A percentile compares a stretch with the other conserved stretches of the same genome.
These are phyloP conservation scores for Mortierella claussenii DNA, from an alignment of 192 early-diverging fungal species.

Conservation along the genomic window DNA sequence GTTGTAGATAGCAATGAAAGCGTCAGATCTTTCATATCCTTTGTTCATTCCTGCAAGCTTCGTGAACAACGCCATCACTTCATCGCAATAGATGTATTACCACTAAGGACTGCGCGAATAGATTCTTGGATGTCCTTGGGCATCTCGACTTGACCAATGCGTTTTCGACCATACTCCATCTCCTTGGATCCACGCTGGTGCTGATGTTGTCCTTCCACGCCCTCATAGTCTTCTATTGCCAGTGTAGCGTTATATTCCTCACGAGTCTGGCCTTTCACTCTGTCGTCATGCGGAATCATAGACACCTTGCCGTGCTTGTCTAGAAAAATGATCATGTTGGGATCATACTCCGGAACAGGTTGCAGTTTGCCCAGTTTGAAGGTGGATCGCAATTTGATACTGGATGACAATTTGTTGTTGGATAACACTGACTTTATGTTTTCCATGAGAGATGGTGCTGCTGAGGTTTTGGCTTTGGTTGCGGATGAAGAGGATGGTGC, in stretches of 20 bases:
- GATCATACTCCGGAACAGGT: slow-evolving; percentile 24
- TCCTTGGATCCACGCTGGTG: slow-evolving; percentile 50
- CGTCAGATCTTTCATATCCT: too few species aligned
- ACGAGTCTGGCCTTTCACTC: slow-evolving; percentile 36
- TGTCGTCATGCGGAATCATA: slow-evolving; percentile 46
- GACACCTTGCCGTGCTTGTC: slow-evolving; percentile 44
- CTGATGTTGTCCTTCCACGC: neutral
- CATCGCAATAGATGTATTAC: slow-evolving; percentile 2
- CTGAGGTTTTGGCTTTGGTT: neutral
- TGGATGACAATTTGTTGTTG: too few species aligned
- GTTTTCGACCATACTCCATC: slow-evolving; percentile 46
- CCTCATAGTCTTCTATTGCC: neutral
- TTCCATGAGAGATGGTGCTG: neutral
- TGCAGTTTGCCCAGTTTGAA: slow-evolving; percentile 33
- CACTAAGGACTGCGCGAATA: slow-evolving; percentile 28
- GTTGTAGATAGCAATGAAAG: neutral
- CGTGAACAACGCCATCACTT: too few species aligned
- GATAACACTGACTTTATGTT: neutral
- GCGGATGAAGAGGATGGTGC: neutral
- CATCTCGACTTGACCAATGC: slow-evolving; percentile 48
- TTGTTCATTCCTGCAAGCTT: too few species aligned
- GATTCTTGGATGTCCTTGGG: slow-evolving; percentile 38
- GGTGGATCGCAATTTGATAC: slow-evolving; percentile 15
- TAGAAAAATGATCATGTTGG: slow-evolving; percentile 50
- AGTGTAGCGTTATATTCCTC: slow-evolving; percentile 12